These are phyloP conservation scores for Corylus heterophylla DNA, from an alignment of 306 rosid species.

Conservation along the genomic window DNA sequence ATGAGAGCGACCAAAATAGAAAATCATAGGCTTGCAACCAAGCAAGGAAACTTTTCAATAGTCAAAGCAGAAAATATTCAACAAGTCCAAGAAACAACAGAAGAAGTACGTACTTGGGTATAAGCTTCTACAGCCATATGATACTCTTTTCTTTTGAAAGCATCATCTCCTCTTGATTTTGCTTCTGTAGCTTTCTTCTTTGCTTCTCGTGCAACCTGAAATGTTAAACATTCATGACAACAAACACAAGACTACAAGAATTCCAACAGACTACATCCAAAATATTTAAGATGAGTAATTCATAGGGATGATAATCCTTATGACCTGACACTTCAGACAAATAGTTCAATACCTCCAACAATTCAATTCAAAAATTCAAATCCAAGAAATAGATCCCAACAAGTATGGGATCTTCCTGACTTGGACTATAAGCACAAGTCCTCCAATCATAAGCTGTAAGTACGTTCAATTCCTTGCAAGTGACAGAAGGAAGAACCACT, in stretches of 20 bases:
- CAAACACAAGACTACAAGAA: neutral
- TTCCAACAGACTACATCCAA: neutral
- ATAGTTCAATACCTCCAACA: neutral
- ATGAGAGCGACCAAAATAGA: neutral
- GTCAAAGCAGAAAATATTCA: slow-evolving; percentile 1
- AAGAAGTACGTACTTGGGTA: slow-evolving; percentile 63
- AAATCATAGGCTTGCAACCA: slow-evolving; percentile 9
- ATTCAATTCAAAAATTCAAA: neutral
- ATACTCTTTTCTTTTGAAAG: slow-evolving; percentile 68
- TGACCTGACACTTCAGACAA: neutral
- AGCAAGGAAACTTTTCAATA: slow-evolving; percentile 15
- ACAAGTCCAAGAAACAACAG: slow-evolving; percentile 7
- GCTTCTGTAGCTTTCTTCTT: slow-evolving; percentile 90
- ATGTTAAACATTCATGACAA: slow-evolving; percentile 22
- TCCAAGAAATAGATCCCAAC: neutral
- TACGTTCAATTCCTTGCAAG: neutral
- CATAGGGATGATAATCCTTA: neutral
- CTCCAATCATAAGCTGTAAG: neutral
- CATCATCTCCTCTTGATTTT: slow-evolving; percentile 87
- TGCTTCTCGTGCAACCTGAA: slow-evolving; percentile 77
- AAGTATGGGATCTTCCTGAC: neutral
- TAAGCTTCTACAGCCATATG: slow-evolving; percentile 74
- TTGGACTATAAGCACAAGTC: neutral
- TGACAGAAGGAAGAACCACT: neutral
- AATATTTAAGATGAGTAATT: neutral